Evolutionary conservation across 345 rosid species (phyloP).

Genomic region (Gossypium ekmanianum): DNA sequence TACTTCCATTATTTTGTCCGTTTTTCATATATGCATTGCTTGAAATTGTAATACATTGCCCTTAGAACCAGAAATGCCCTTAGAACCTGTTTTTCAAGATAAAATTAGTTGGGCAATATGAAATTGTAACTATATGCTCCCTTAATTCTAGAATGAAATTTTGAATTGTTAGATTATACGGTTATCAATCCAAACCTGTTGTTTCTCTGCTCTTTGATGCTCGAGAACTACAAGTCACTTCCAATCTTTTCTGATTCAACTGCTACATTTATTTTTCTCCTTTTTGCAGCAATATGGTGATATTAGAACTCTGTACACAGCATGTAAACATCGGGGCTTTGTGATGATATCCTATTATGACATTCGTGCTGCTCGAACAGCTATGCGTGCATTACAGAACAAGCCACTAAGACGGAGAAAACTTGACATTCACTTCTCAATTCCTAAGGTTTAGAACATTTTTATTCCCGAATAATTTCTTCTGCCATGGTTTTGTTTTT

Average conservation of each 20-base stretch:
- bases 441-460: constrained; percentile 57
- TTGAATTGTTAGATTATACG: background rate
- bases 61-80: background rate
- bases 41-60: background rate
- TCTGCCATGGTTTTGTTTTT: background rate
- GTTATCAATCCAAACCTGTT: background rate
- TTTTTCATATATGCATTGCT: background rate
- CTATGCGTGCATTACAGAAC: constrained; percentile 67
- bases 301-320: constrained; percentile 68
- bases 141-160: background rate
- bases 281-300: constrained; percentile 63
- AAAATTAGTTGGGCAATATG: background rate
- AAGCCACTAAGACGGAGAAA: constrained; percentile 66
- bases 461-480: background rate
- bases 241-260: background rate
- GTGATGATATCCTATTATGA: constrained; percentile 83
- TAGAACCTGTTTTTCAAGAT: background rate
- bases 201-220: background rate
- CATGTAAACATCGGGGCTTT: constrained; percentile 76
- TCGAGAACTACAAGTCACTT: background rate
- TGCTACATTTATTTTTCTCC: constrained; percentile 9
- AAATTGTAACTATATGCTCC: background rate
- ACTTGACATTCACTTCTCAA: constrained; percentile 80
- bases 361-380: constrained; percentile 75
- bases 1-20: background rate